Evolutionary conservation across 495 filamentous ascomycete species (phyloP).

Genomic region (Eremomyces bilateralis): DNA sequence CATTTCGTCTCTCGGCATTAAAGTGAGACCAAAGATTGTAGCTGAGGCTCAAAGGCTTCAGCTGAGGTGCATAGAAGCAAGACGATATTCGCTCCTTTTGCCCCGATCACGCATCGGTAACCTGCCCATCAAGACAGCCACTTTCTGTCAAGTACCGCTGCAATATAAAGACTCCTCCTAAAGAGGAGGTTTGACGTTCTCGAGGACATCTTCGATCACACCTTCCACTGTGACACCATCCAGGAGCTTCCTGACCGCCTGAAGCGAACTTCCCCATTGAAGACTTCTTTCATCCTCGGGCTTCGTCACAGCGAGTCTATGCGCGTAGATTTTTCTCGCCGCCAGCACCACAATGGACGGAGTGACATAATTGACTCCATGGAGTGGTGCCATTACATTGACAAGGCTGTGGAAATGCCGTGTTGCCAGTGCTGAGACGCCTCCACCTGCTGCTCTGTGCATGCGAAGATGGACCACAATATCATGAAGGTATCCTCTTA

Average conservation of each 20-base stretch:
- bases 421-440: constrained; percentile 56
- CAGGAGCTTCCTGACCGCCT: constrained; percentile 41
- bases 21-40: too few species aligned
- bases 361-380: constrained; percentile 60
- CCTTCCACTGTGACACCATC: constrained; percentile 48
- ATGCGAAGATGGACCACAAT: constrained; percentile 65
- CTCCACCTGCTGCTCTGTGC: constrained; percentile 62
- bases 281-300: constrained; percentile 64
- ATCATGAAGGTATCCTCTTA: constrained; percentile 64
- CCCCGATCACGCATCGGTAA: not conserved
- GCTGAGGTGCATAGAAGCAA: too few species aligned
- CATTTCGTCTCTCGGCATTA: too few species aligned
- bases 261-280: constrained; percentile 74
- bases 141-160: not conserved
- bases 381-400: constrained; percentile 55
- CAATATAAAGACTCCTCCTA: constrained; percentile 15
- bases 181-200: constrained; percentile 44
- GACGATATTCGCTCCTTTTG: too few species aligned
- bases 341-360: constrained; percentile 70
- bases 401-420: constrained; percentile 47
- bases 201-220: constrained; percentile 67
- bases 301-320: constrained; percentile 47
- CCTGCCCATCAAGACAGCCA: not conserved
- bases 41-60: too few species aligned
- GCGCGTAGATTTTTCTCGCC: constrained; percentile 70